Evolutionary conservation across 1,139 yeast genomes (phyloP), one percentile per base, ranked within the genome.

Genomic region (Pichia sp.): DNA sequence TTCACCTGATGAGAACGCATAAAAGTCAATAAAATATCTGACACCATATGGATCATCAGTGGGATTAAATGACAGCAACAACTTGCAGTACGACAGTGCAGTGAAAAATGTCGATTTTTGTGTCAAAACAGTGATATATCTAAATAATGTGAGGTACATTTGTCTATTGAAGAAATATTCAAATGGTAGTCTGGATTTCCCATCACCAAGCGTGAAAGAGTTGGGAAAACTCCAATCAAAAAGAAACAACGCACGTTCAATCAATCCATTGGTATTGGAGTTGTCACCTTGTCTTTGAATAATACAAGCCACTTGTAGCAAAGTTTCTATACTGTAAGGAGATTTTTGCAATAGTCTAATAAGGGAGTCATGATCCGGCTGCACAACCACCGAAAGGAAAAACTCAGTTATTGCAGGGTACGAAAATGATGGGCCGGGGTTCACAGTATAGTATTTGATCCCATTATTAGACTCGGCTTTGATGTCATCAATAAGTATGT

Each of bases 1-100:
- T 50, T 85, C 86, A 38, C 74, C 81, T 42, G 86, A 72, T 65
- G 79, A 68, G 8, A 85, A 67, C 5, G 92, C 82, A 58, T 85
- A 87, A 56, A 75, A 82, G 60, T 87, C 96, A 54, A 87, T 79
- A 61, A 86, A 84, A 56, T 82, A 81, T 51, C 95, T 72, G 5
- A 83, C 88, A 10, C 95, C 95, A 47, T 82, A 66, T 0, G 95
- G 95, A 66, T 87, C 97, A 42, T 82, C 86, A 1, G 79, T 74
- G 1, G 95, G 95, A 36, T 79, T 74, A 39, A 87, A 65, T 1
- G 87, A 75, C 52, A 83, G 66, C 43, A 88, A 66, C 6, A 83
- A 67, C 58, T 85, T 87, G 55, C 85, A 77, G 66, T 81, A 87
- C 38, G 79, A 74, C 44, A 85, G 72, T 1, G 95, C 95, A 0